Evolutionary conservation across 2,329 filamentous ascomycete species (phyloP), one percentile per base, ranked within the genome.

Genomic region (Neonectria ditissima): DNA sequence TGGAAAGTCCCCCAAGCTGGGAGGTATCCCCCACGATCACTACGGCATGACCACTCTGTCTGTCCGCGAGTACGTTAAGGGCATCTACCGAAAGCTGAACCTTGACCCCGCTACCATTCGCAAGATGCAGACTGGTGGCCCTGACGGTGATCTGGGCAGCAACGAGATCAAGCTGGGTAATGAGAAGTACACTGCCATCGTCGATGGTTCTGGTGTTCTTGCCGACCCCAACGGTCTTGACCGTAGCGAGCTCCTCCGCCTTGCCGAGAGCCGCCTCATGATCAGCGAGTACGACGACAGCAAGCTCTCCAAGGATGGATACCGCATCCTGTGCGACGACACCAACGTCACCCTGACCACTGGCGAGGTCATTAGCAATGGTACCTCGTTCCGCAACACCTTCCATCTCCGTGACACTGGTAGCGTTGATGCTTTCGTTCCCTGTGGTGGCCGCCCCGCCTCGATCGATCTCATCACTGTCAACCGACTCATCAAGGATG

Each of bases 21-120:
- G 96, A 67, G 96, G 96, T 76, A 99, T 99, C 71, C 96, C 96
- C 39, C 96, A 99, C 80, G 96, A 99, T 78, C 82, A 85, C 43
- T 99, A 99, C 76, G 96, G 96, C 74, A 99, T 99, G 96, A 99
- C 96, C 1, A 98, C 96, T 0, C 82, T 98, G 61, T 97, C 94
- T 6, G 95, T 99, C 53, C 93, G 96, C 48, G 93, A 99, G 80
- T 99, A 97, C 73, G 92, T 99, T 69, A 89, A 94, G 75, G 96
- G 96, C 50, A 97, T 99, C 80, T 98, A 99, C 84, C 91, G 96
- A 78, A 98, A 98, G 86, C 86, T 97, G 67, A 89, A 94, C 69
- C 89, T 99, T 52, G 94, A 98, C 75, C 92, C 94, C 18, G 88
- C 89, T 56, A 90, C 87, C 61, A 92, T 98, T 70, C 87, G 88